These are phyloP conservation scores for Blastocystis sp. DNA, from an alignment of 352 stramenopile genomes.

Conservation along the genomic window DNA sequence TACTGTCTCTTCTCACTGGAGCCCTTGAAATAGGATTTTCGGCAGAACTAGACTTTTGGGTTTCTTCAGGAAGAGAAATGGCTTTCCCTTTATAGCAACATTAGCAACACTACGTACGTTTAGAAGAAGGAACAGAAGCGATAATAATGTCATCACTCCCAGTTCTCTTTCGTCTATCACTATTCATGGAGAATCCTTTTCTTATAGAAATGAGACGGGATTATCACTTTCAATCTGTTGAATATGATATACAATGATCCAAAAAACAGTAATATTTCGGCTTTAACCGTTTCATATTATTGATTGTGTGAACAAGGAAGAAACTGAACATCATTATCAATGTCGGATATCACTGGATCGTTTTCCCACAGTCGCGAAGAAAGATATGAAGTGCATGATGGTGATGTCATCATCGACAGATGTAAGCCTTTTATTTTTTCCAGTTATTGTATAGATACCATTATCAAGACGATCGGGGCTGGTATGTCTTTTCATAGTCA, in stretches of 20 bases:
- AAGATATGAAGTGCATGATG: conserved; percentile 52
- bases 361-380: conserved; percentile 32
- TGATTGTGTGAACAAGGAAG: background rate
- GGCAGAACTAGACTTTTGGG: too few species aligned
- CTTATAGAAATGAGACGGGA: background rate
- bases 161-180: background rate
- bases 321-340: background rate
- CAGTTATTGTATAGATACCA: background rate
- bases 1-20: conserved; percentile 29
- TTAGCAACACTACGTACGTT: background rate
- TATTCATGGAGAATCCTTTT: background rate
- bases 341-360: background rate
- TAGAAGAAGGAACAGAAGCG: background rate
- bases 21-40: background rate
- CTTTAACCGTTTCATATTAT: background rate
- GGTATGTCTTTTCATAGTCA: background rate
- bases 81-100: background rate
- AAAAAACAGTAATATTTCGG: background rate
- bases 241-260: background rate
- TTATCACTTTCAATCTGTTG: too few species aligned
- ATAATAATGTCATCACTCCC: background rate
- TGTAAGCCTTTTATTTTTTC: background rate
- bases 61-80: background rate
- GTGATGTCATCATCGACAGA: conserved; percentile 47
- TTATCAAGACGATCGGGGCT: conserved; percentile 45